phyloP scores from a whole-genome alignment of 768 basidiomycete species.

The Daedalea quercina region DNA sequence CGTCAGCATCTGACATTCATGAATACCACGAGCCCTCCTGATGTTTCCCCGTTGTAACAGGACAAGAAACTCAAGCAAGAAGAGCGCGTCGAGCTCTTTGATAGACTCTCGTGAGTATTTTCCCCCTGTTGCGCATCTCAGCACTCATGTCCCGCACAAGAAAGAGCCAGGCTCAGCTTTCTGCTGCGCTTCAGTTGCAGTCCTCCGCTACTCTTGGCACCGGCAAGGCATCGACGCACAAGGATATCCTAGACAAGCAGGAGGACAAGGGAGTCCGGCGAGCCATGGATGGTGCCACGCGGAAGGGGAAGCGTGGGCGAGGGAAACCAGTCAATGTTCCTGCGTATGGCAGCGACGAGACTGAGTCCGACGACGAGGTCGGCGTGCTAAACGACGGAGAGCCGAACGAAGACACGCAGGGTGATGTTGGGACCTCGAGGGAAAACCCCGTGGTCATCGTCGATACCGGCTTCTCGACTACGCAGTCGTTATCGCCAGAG shows the following conservation, averaged over 20 bases:
- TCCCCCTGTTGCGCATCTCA: constrained; percentile 1
- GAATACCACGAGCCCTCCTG: not conserved
- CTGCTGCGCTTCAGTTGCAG: constrained; percentile 52
- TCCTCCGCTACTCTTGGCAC: constrained; percentile 84
- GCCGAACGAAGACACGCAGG: constrained; percentile 7
- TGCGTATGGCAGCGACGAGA: constrained; percentile 5
- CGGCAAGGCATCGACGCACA: constrained; percentile 53
- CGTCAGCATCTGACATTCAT: constrained; percentile 28
- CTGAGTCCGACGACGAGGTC: constrained; percentile 24
- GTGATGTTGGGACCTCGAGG: constrained; percentile 5
- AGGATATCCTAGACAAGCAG: constrained; percentile 47
- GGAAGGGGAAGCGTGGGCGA: constrained; percentile 42
- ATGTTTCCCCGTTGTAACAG: constrained; percentile 31
- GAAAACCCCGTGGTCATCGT: constrained; percentile 18
- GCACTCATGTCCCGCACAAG: constrained; percentile 34
- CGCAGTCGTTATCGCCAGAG: constrained; percentile 6
- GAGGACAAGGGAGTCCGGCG: constrained; percentile 57
- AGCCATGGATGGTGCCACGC: constrained; percentile 39
- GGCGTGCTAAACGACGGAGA: constrained; percentile 24
- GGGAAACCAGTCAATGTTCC: not conserved
- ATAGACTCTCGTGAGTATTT: constrained; percentile 69
- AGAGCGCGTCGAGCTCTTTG: constrained; percentile 67
- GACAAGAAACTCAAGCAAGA: constrained; percentile 93
- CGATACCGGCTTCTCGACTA: constrained; percentile 16
- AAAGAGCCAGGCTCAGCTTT: constrained; percentile 67